phyloP scores from a whole-genome alignment of 2,329 filamentous ascomycete genomes.

The Stachybotrys elegans region DNA sequence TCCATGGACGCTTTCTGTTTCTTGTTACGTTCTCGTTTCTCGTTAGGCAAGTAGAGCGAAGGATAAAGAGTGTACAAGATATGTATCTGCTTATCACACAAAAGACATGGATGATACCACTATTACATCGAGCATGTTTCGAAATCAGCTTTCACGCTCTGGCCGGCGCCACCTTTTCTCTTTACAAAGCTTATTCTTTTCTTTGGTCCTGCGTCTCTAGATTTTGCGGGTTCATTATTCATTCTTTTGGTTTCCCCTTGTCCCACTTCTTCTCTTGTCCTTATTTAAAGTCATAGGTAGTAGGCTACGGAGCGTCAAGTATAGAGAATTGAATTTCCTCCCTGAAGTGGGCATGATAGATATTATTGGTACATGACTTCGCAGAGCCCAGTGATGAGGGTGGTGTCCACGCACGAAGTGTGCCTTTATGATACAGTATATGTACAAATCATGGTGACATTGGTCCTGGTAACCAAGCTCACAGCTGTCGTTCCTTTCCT shows the following conservation, averaged over 20 bases:
- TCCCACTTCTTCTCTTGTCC: not conserved
- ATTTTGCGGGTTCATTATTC: conserved; percentile 9
- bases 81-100: conserved; percentile 21
- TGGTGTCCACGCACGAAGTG: not conserved
- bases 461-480: too few species aligned
- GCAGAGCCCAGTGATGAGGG: not conserved
- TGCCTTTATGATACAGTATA: not conserved
- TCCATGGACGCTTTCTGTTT: too few species aligned
- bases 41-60: conserved; percentile 5
- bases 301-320: not conserved
- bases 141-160: conserved; percentile 22
- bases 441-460: too few species aligned
- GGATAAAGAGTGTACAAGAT: conserved; percentile 15
- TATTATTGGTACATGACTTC: not conserved
- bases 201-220: conserved; percentile 5
- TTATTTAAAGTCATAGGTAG: not conserved
- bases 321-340: too few species aligned
- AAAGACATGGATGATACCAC: conserved; percentile 38
- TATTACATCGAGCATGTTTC: conserved; percentile 31
- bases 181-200: conserved; percentile 13
- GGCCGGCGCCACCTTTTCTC: too few species aligned
- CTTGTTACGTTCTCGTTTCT: not conserved
- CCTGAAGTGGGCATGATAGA: too few species aligned
- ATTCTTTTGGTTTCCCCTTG: conserved; percentile 5
- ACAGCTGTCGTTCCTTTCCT: not conserved